Conservation (phyloP, 1,284 basidiomycete species). For the Naganishia sp. region DNA sequence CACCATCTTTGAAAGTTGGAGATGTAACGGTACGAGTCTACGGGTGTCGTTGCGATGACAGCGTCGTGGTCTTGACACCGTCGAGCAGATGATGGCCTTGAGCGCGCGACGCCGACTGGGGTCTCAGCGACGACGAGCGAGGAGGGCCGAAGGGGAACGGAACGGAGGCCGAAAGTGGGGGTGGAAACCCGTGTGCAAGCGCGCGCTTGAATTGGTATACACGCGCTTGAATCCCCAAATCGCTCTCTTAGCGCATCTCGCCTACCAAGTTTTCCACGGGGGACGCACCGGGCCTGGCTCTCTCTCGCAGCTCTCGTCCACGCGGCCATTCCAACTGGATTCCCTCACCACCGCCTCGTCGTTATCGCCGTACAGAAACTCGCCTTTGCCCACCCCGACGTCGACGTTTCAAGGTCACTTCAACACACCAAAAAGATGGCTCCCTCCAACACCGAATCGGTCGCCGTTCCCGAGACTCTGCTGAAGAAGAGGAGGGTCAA, state of each 20-base stretch:
- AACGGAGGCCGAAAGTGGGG: too few species aligned
- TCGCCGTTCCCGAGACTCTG: slow-evolving; percentile 97
- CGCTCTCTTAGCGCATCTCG: neutral
- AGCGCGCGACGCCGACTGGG: neutral
- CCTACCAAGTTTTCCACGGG: too few species aligned
- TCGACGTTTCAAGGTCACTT: slow-evolving; percentile 22
- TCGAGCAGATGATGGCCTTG: neutral
- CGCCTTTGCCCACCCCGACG: slow-evolving; percentile 16
- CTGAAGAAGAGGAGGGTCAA: slow-evolving; percentile 99
- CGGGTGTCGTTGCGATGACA: slow-evolving; percentile 17
- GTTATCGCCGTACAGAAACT: neutral
- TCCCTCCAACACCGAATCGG: slow-evolving; percentile 41
- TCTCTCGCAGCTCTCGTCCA: too few species aligned
- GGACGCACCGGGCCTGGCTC: neutral
- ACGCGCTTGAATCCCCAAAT: neutral
- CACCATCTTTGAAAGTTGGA: slow-evolving; percentile 16
- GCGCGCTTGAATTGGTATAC: slow-evolving; percentile 17
- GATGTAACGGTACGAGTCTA: slow-evolving; percentile 30
- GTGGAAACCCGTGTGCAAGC: neutral
- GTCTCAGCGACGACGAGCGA: too few species aligned
- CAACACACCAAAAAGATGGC: slow-evolving; percentile 31
- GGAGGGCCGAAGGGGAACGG: too few species aligned
- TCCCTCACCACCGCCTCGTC: neutral
- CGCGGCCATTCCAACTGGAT: slow-evolving; percentile 7
- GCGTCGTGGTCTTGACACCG: neutral